Base-by-base conservation (phyloP, 106 monocot genomes). In the Gastrodia elata region DNA sequence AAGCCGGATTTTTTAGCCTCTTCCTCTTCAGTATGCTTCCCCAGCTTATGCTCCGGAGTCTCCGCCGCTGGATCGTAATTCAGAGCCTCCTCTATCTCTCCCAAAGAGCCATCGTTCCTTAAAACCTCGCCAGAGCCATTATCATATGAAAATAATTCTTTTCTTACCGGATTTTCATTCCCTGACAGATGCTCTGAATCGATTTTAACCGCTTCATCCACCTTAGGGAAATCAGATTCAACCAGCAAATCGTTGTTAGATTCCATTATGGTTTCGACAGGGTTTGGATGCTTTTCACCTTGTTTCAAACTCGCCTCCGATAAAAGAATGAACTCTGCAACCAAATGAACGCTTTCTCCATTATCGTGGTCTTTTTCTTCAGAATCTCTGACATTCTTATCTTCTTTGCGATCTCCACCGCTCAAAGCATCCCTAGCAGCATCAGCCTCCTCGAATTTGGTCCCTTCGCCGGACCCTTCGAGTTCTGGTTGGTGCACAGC, bases 1-100 rank as follows among this genome's bases (percentile, higher is more conserved):
- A 85, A 91, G 0, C 3, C 61, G 35, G 37, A 13, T 42, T 72
- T 79, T 34, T 64, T 67, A 10, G 85, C 82, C 18, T 75, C 25
- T 20, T 25, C 69, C 69, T 69, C 68, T 20, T 38, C 25, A 10
- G 1, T 69, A 25, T 69, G 25, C 8, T 68, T 26, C 36, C 43
- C 27, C 38, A 49, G 15, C 11, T 72, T 26, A 69, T 26, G 9
- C 2, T 24, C 26, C 11, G 10, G 69, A 22, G 26, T 13, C 40
- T 25, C 69, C 10, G 18, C 69, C 25, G 5, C 69, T 11, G 1
- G 10, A 1, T 6, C 69, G 41, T 9, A 39, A 2, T 69, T 25
- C 2, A 4, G 6, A 40, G 40, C 69, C 25, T 22, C 39, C 1
- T 25, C 40, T 68, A 38, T 22, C 22, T 68, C 68, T 68, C 38